A percentile compares a stretch with the other conserved stretches of the same genome.
Conservation (phyloP, 2,329 filamentous ascomycete species). For the Meredithiella fracta region DNA sequence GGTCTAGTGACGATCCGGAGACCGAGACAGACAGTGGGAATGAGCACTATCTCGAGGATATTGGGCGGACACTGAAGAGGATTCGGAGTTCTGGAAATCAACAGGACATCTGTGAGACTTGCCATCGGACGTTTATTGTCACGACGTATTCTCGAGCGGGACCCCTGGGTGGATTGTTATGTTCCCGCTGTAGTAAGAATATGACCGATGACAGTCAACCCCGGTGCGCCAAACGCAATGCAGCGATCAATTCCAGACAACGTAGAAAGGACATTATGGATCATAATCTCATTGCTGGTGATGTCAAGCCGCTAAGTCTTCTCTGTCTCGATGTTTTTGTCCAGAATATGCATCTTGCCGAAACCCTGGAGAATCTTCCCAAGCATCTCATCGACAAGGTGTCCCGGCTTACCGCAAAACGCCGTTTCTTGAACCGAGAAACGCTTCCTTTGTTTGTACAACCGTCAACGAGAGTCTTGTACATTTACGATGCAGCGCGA, state of each 20-base stretch:
- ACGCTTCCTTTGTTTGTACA: constrained; percentile 43
- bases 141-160: constrained; percentile 75
- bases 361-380: constrained; percentile 44
- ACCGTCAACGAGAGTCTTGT: constrained; percentile 32
- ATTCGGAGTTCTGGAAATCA: constrained; percentile 47
- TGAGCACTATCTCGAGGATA: neutral
- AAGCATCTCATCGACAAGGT: constrained; percentile 40
- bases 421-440: constrained; percentile 35
- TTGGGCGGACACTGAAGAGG: neutral
- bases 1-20: constrained; percentile 21
- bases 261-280: constrained; percentile 73
- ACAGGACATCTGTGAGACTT: constrained; percentile 73
- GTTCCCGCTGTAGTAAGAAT: constrained; percentile 51
- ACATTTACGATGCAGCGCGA: constrained; percentile 43
- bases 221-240: constrained; percentile 19
- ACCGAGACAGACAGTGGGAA: constrained; percentile 22
- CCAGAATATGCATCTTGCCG: constrained; percentile 45
- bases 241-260: constrained; percentile 6
- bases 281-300: constrained; percentile 45
- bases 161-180: constrained; percentile 73
- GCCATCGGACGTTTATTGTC: constrained; percentile 78
- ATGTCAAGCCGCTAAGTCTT: constrained; percentile 48
- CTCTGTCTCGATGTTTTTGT: constrained; percentile 47
- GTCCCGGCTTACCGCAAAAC: constrained; percentile 43
- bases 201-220: neutral